Base-by-base conservation (phyloP, 768 basidiomycete species). In the Candolleomyces efflorescens region DNA sequence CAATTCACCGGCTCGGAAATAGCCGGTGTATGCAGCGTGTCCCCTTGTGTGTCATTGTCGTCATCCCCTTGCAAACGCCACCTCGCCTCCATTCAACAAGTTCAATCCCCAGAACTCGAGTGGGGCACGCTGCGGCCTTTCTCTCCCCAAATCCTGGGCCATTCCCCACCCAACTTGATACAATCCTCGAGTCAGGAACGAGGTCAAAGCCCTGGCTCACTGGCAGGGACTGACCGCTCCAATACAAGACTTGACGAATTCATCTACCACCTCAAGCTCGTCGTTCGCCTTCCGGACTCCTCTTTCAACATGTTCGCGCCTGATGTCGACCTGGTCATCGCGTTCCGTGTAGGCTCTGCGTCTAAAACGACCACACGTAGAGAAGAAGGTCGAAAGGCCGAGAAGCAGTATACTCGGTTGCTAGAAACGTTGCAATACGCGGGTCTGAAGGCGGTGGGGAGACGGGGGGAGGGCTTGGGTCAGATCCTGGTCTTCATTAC, bases 401-500 rank as follows among this genome's bases (percentile, higher is more conserved):
- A 86, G 64, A 76, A 78, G 36, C 89, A 93, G 61, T 94, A 93
- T 67, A 72, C 74, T 13, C 75, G 78, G 6, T 78, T 95, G 41
- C 73, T 90, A 18, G 73, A 82, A 18, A 78, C 79, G 0, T 80
- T 95, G 18, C 81, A 74, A 15, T 73, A 77, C 15, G 84, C 83
- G 2, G 87, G 87, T 2, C 71, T 94, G 48, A 80, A 80, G 50
- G 89, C 85, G 0, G 87, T 89, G 1, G 90, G 89, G 10, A 77
- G 90, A 59, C 77, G 86, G 22, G 92, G 92, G n/a, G 87, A 89
- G 65, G 79, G 80, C 10, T 73, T 89, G 51, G 89, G 88, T 1
- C 85, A 93, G 62, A 69, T 94, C 6, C 74, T 94, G 5, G 73
- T 96, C 5, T 84, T 97, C 58, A 82, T 97, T 11, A 76, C 78